These are phyloP conservation scores for Leccinum disarticulatum DNA, from an alignment of 768 basidiomycete genomes.

Conservation along the genomic window DNA sequence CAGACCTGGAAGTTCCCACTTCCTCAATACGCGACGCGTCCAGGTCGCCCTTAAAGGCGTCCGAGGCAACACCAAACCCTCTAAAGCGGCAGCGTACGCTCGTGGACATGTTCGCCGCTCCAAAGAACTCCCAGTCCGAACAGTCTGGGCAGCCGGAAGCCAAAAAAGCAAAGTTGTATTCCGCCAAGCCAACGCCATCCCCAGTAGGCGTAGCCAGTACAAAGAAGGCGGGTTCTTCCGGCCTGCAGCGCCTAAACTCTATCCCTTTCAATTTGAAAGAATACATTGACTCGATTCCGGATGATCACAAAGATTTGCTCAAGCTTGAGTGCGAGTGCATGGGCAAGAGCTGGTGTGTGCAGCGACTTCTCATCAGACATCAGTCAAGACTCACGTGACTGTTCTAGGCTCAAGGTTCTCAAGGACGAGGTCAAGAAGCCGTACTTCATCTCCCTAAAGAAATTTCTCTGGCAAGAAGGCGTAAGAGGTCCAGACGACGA, in stretches of 20 bases:
- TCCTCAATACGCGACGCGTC: constrained; percentile 13
- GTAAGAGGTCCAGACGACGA: constrained; percentile 52
- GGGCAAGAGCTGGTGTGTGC: constrained; percentile 63
- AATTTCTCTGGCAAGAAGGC: constrained; percentile 66
- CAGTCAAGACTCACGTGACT: constrained; percentile 8
- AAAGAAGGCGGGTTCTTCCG: constrained; percentile 13
- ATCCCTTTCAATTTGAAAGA: constrained; percentile 66
- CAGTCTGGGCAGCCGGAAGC: constrained; percentile 30
- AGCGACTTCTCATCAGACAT: background rate
- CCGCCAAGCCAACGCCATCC: constrained; percentile 27
- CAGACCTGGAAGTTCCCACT: constrained; percentile 40
- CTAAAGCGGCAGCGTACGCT: constrained; percentile 63
- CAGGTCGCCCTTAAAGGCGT: constrained; percentile 16
- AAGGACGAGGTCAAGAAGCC: constrained; percentile 74
- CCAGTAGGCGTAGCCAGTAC: constrained; percentile 13
- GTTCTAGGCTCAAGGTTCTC: constrained; percentile 66
- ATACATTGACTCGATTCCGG: constrained; percentile 53
- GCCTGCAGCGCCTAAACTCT: constrained; percentile 48
- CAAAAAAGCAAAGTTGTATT: constrained; percentile 49
- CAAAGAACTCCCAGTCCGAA: constrained; percentile 29
- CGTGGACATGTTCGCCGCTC: constrained; percentile 56
- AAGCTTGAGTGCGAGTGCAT: constrained; percentile 70
- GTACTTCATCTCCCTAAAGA: constrained; percentile 73
- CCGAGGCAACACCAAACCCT: constrained; percentile 28
- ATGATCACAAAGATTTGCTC: constrained; percentile 58